phyloP scores from a whole-genome alignment of 2,329 filamentous ascomycete species.

The Ophiostoma tasmaniense region DNA sequence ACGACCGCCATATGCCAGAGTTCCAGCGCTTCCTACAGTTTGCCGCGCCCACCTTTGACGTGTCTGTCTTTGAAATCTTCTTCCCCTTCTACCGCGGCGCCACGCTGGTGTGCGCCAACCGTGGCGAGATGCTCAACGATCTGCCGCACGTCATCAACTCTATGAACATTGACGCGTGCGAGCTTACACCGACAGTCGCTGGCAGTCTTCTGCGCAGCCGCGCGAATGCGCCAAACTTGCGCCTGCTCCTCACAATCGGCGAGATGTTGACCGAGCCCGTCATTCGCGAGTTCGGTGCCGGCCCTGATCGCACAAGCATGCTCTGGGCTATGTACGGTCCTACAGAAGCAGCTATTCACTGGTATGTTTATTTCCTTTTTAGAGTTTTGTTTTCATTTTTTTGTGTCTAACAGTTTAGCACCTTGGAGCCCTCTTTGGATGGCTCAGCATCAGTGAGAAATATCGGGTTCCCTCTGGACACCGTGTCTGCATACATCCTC shows the following conservation, averaged over 20 bases:
- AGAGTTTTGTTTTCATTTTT: rapidly evolving
- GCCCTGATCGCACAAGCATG: constrained; percentile 46
- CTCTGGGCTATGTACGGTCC: constrained; percentile 93
- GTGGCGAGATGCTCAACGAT: constrained; percentile 64
- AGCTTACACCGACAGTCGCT: constrained; percentile 82
- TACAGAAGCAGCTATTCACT: constrained; percentile 87
- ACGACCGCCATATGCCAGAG: constrained; percentile 64
- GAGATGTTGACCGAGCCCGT: constrained; percentile 81
- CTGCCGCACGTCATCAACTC: constrained; percentile 57
- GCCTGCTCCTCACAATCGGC: constrained; percentile 74
- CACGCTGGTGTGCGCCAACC: constrained; percentile 64
- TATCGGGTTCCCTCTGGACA: constrained; percentile 71
- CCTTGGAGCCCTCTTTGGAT: constrained; percentile 57
- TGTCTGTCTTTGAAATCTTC: constrained; percentile 92
- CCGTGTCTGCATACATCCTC: constrained; percentile 69
- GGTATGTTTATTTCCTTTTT: constrained; percentile 29
- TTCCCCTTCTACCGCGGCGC: constrained; percentile 68
- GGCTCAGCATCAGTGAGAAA: constrained; percentile 50
- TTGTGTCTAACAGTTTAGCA: constrained; percentile 37
- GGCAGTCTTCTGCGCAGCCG: constrained; percentile 65
- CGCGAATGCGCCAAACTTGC: constrained; percentile 56
- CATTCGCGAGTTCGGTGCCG: constrained; percentile 68
- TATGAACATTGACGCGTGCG: constrained; percentile 70
- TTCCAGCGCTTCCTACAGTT: constrained; percentile 85
- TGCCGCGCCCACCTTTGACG: constrained; percentile 86